Conservation (phyloP, 306 rosid genomes). For the Fragaria nilgerrensis region DNA sequence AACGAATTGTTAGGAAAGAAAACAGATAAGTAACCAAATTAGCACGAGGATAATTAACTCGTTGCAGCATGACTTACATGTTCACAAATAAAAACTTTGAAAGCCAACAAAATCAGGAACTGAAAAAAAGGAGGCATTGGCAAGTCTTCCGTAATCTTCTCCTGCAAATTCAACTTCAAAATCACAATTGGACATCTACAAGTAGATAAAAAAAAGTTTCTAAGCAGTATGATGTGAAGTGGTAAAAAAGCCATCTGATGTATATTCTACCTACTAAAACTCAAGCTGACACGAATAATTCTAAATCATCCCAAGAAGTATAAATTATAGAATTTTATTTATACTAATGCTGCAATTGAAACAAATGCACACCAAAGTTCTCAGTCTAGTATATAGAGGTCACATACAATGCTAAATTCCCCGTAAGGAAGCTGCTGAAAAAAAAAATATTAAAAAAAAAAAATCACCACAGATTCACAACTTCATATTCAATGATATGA, state of each 20-base stretch:
- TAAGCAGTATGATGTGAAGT: not conserved
- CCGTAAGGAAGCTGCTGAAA: not conserved
- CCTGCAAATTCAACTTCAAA: constrained; percentile 47
- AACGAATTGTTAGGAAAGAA: not conserved
- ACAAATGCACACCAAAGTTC: not conserved
- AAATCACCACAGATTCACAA: not conserved
- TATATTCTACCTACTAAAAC: not conserved
- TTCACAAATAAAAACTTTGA: constrained; percentile 67
- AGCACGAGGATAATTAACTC: not conserved
- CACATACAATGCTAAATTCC: not conserved
- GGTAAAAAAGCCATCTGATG: not conserved
- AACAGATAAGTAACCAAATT: not conserved
- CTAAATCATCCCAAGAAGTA: not conserved
- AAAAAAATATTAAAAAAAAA: not conserved
- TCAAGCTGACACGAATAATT: not conserved
- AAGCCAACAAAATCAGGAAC: constrained; percentile 69
- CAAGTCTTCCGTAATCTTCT: constrained; percentile 52
- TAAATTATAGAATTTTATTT: not conserved
- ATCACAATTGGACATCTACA: constrained; percentile 23
- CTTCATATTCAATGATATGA: not conserved
- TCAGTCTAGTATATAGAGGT: not conserved
- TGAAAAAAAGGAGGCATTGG: constrained; percentile 80
- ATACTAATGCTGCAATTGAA: not conserved
- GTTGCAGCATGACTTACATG: constrained; percentile 34
- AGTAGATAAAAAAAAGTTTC: not conserved